Conservation (phyloP, 108 stramenopile species). For the Skeletonema grethae region DNA sequence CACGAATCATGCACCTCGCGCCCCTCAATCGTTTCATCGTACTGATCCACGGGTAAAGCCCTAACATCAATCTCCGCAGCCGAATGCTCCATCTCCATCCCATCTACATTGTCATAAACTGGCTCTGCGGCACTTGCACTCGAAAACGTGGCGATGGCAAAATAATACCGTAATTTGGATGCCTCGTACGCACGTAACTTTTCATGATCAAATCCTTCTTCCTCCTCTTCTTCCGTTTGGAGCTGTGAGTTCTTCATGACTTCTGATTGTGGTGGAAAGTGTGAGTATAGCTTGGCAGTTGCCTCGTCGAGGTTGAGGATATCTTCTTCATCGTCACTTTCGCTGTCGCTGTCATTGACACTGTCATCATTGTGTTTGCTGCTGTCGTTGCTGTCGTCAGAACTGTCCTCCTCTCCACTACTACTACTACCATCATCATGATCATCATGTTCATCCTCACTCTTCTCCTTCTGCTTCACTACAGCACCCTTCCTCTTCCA, state of each 20-base stretch:
- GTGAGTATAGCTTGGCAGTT: constrained; percentile 42
- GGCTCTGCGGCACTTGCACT: constrained; percentile 72
- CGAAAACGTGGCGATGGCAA: constrained; percentile 90
- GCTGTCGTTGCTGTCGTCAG: constrained; percentile 22
- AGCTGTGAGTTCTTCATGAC: constrained; percentile 29
- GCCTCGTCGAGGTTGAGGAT: constrained; percentile 40
- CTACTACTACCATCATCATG: constrained; percentile 13
- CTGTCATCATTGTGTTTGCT: constrained; percentile 26
- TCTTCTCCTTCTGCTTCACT: constrained; percentile 31
- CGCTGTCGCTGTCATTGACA: constrained; percentile 15
- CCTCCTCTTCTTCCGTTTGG: constrained; percentile 17
- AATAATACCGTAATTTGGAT: constrained; percentile 94
- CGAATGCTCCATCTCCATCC: constrained; percentile 95
- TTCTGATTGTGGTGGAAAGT: constrained; percentile 43
- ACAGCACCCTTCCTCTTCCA: constrained; percentile 54
- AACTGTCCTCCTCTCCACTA: constrained; percentile 12
- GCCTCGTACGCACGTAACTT: constrained; percentile 94
- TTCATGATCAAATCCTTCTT: constrained; percentile 87
- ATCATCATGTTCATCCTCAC: constrained; percentile 34
- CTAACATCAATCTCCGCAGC: constrained; percentile 91
- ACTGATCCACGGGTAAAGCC: constrained; percentile 75
- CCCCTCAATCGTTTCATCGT: constrained; percentile 56
- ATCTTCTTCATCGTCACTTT: constrained; percentile 40
- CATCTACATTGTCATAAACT: constrained; percentile 91
- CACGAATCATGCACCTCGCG: constrained; percentile 80